phyloP scores from a whole-genome alignment of 192 early-diverging fungal genomes.

The Ambispora gerdemannii region DNA sequence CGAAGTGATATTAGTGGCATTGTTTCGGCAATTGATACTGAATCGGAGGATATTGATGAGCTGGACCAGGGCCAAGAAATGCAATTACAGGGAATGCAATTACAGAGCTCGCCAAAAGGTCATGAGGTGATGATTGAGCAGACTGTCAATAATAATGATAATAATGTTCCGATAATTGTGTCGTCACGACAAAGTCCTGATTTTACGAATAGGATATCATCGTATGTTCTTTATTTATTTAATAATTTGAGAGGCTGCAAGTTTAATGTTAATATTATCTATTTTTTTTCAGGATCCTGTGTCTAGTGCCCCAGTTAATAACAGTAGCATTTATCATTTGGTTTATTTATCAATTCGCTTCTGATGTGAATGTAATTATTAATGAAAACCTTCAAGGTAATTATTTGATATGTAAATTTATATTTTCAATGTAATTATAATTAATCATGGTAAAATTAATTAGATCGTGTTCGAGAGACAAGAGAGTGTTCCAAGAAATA shows the following conservation, averaged over 20 bases:
- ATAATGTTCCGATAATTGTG: too few species aligned
- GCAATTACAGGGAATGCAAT: too few species aligned
- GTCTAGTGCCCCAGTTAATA: not conserved
- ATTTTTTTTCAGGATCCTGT: not conserved
- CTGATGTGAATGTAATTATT: not conserved
- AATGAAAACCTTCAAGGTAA: not conserved
- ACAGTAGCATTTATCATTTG: not conserved
- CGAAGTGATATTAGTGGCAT: too few species aligned
- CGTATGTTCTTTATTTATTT: not conserved
- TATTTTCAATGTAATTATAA: not conserved
- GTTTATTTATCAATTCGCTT: not conserved
- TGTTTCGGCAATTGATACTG: too few species aligned
- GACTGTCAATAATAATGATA: too few species aligned
- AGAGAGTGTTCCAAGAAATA: constrained; percentile 24
- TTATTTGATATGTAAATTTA: not conserved
- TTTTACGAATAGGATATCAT: not conserved
- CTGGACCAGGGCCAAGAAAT: too few species aligned
- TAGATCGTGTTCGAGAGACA: not conserved
- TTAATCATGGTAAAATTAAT: not conserved
- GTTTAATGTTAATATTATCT: not conserved
- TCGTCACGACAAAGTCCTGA: not conserved
- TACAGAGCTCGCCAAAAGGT: too few species aligned
- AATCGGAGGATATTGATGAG: too few species aligned
- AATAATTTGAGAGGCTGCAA: not conserved
- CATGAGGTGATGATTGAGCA: too few species aligned